Evolutionary conservation across 257 asterid genomes (phyloP), one percentile per base, ranked within the genome.

Genomic region (Coffea canephora): DNA sequence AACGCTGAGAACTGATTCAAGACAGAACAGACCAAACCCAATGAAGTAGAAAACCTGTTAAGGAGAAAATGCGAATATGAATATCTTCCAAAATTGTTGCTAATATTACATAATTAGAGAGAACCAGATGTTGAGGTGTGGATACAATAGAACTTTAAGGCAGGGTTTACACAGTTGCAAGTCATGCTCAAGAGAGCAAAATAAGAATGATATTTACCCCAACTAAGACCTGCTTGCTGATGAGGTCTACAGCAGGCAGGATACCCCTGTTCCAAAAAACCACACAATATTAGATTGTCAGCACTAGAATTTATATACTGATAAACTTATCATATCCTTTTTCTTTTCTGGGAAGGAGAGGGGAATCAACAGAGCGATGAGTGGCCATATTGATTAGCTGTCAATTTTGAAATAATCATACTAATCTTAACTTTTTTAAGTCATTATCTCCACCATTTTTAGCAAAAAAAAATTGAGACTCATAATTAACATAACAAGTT

Each of bases 191-290:
- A 39, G 11, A 61, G 62, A 41, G 78, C 61, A 68, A 27, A 43
- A 62, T 41, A 66, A 69, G 12, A 64, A 67, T 54, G 25, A 45
- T 82, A 86, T 91, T 89, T 89, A 95, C 99, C 96, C 99, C 99
- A 72, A 96, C 98, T 74, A 96, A 81, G 34, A 84, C 84, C 23
- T 94, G 90, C 55, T 86, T 75, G 87, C 98, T 88, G 10, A 96
- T 79, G 85, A 94, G 96, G 87, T 96, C 98, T 59, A 96, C 86
- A 27, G 99, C 99, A 57, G 99, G 97, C 77, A 96, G 90, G 85
- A 94, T 94, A 85, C 99, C 98, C 81, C 98, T 96, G 95, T 85
- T 83, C 27, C 82, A 68, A 81, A 75, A 71, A 61, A 81, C 65
- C 77, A n/a, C 65, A 43, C 57, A 67, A 61, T 39, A 27, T 46